phyloP scores from a whole-genome alignment of 2,329 filamentous ascomycete genomes.

The Cercospora zeae-maydis region DNA sequence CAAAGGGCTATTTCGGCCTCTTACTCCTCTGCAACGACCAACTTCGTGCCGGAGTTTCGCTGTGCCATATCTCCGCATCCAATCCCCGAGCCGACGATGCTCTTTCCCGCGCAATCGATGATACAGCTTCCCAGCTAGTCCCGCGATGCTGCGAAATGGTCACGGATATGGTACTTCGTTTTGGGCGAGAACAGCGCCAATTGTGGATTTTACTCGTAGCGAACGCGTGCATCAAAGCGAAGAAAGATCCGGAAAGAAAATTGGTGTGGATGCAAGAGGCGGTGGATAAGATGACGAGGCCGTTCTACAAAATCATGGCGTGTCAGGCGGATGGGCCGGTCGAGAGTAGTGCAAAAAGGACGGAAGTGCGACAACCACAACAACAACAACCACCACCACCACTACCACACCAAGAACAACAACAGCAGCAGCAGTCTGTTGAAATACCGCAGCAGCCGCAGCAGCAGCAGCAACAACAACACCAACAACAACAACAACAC shows the following conservation, averaged over 20 bases:
- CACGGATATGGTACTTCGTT: constrained; percentile 30
- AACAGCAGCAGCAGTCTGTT: too few species aligned
- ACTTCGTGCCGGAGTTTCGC: constrained; percentile 30
- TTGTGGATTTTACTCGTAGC: constrained; percentile 34
- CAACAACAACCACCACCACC: neutral
- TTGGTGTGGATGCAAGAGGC: constrained; percentile 33
- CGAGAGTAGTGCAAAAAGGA: neutral
- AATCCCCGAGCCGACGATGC: constrained; percentile 27
- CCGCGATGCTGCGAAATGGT: constrained; percentile 31
- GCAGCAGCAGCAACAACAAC: neutral
- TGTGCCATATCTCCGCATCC: constrained; percentile 29
- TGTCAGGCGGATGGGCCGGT: constrained; percentile 28
- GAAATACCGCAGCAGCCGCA: neutral
- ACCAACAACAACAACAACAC: too few species aligned
- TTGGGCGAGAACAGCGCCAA: constrained; percentile 32
- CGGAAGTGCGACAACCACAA: too few species aligned
- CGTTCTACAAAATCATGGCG: constrained; percentile 35
- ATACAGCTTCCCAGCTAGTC: constrained; percentile 24
- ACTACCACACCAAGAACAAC: too few species aligned
- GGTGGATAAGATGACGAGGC: constrained; percentile 30
- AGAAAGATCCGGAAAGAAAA: constrained; percentile 25
- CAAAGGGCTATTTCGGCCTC: constrained; percentile 27
- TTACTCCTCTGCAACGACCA: constrained; percentile 32
- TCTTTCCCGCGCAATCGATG: constrained; percentile 24
- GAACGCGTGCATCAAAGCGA: constrained; percentile 28